Base-by-base conservation (phyloP, 768 basidiomycete genomes). In the Amanita polypyramis region DNA sequence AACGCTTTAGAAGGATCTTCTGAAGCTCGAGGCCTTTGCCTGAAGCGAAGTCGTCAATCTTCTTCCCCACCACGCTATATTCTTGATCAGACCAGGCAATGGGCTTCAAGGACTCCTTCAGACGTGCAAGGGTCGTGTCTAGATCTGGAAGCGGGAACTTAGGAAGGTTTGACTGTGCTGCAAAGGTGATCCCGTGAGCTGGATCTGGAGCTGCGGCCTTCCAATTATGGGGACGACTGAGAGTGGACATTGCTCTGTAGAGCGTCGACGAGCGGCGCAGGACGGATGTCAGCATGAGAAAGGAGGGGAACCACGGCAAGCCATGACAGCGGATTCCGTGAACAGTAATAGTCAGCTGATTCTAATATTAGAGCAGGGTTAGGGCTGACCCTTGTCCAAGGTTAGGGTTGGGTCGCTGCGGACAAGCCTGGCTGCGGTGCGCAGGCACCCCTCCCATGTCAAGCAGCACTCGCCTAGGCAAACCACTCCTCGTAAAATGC, bases 401-500 rank as follows among this genome's bases (percentile, higher is more conserved):
- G 47, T 49, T 49, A 49, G 40, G 47, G 47, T 49, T 20, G 5
- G 1, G 3, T 17, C 5, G 33, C 29, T 45, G 32, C 33, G 33
- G 36, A 14, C 29, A 12, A 38, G 36, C 36, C 7, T 25, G 7
- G 11, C 29, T 27, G 9, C 44, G n/a, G 7, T 35, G 11, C 44
- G 5, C 23, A 29, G 23, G 32, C 9, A 14, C 15, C 23, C 3
- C n/a, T 19, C 37, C 1, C 10, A 50, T 50, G 49, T 23, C 49
- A 10, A 17, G 23, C 14, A n/a, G 61, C 49, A 62, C 53, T 50
- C 73, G 79, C 23, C 85, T 86, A 29, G 85, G 91, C 62, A 80
- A 79, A 56, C 80, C 84, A 1, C 72, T 96, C 21, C 73, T 85
- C 49, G 81, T 96, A 34, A 91, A 87, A 68, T 93, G 90, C 66